Conservation (phyloP, 2,329 filamentous ascomycete species). For the Laburnicola sp. region DNA sequence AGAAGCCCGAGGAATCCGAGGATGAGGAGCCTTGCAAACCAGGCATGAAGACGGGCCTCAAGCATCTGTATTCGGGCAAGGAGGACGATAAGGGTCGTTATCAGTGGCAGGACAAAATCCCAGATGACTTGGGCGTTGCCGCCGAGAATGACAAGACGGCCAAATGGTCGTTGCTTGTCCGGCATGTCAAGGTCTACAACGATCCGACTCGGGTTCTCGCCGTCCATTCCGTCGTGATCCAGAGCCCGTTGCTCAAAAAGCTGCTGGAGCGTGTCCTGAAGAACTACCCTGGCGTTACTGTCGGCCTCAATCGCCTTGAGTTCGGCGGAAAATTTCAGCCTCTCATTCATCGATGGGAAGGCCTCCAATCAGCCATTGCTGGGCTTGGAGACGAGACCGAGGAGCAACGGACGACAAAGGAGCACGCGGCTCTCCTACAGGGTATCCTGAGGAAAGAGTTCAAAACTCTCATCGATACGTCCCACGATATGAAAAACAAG, state of each 20-base stretch:
- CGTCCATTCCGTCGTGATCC: conserved; percentile 66
- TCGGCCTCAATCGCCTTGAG: conserved; percentile 63
- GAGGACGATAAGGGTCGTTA: conserved; percentile 43
- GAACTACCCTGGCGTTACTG: conserved; percentile 64
- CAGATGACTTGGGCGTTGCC: conserved; percentile 35
- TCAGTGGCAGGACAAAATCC: conserved; percentile 42
- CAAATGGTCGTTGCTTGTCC: conserved; percentile 56
- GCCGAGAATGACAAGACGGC: conserved; percentile 65
- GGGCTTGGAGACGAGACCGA: conserved; percentile 32
- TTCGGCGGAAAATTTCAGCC: conserved; percentile 65
- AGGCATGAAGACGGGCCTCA: conserved; percentile 49
- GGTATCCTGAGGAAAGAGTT: conserved; percentile 47
- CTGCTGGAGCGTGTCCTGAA: conserved; percentile 60
- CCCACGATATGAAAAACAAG: conserved; percentile 47
- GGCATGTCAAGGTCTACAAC: conserved; percentile 49
- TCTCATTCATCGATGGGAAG: conserved; percentile 67
- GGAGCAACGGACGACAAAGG: conserved; percentile 35
- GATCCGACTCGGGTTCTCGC: conserved; percentile 63
- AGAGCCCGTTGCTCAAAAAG: conserved; percentile 65
- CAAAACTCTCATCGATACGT: conserved; percentile 46
- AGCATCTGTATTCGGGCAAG: conserved; percentile 56
- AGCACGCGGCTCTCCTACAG: conserved; percentile 47
- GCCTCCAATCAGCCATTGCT: conserved; percentile 37
- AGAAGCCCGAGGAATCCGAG: conserved; percentile 12
- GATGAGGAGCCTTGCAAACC: conserved; percentile 22